These are phyloP conservation scores for Litchi chinensis DNA, from an alignment of 345 rosid genomes.

Conservation along the genomic window DNA sequence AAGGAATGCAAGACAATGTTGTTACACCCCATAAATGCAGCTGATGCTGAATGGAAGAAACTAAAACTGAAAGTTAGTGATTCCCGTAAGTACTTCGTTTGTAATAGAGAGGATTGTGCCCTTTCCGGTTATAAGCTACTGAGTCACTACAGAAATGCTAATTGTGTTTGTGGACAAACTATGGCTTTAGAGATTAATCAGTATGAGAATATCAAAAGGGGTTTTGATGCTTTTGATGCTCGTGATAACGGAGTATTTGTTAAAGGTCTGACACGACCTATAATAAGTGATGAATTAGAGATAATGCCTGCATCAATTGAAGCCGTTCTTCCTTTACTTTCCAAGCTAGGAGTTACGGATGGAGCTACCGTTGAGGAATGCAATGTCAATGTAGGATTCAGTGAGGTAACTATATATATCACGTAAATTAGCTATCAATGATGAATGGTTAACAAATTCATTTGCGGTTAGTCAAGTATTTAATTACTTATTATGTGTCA, in stretches of 20 bases:
- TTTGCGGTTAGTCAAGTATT: not conserved
- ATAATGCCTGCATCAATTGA: slow-evolving; percentile 15
- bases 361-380: slow-evolving; percentile 11
- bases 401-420: slow-evolving; percentile 21
- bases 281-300: slow-evolving; percentile 20
- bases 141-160: not conserved
- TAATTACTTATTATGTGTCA: too few relatives aligned
- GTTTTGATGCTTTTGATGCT: not conserved
- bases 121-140: not conserved
- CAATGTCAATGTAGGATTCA: not conserved
- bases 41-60: slow-evolving; percentile 11
- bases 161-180: slow-evolving; percentile 7
- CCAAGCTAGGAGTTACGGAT: slow-evolving; percentile 24
- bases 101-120: not conserved
- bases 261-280: not conserved
- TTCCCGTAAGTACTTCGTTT: not conserved
- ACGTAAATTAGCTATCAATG: too few relatives aligned
- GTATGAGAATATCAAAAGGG: not conserved
- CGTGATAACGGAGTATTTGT: slow-evolving; percentile 22
- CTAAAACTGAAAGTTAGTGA: not conserved
- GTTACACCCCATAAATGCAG: slow-evolving; percentile 15
- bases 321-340: slow-evolving; percentile 18
- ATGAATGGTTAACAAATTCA: too few relatives aligned
- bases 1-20: slow-evolving; percentile 26
- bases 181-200: not conserved